Conservation (phyloP, 2,329 filamentous ascomycete genomes). For the Stagonosporopsis tanaceti region DNA sequence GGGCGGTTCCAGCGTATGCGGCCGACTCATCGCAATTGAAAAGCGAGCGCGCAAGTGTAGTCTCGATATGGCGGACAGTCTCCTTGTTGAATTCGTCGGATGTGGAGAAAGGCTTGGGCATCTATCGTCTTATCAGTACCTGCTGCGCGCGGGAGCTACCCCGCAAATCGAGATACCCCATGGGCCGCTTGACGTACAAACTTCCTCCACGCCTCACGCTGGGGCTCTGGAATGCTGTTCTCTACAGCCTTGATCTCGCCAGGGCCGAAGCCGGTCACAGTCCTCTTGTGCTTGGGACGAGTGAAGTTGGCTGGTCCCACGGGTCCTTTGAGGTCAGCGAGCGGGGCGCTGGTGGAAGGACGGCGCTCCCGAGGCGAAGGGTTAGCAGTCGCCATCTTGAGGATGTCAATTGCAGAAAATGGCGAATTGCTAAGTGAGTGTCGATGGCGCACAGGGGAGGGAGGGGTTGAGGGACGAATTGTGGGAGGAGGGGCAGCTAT, state of each 20-base stretch:
- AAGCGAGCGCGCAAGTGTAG: slow-evolving; percentile 90
- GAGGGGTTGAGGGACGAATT: slow-evolving; percentile 37
- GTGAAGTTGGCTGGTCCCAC: slow-evolving; percentile 81
- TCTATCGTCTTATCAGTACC: slow-evolving; percentile 52
- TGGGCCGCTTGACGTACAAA: slow-evolving; percentile 55
- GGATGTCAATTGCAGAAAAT: slow-evolving; percentile 40
- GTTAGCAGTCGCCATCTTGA: slow-evolving; percentile 41
- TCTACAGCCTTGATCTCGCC: slow-evolving; percentile 93
- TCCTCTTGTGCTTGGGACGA: slow-evolving; percentile 95
- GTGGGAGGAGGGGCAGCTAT: slow-evolving; percentile 16
- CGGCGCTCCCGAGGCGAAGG: slow-evolving; percentile 73
- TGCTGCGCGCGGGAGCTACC: slow-evolving; percentile 24
- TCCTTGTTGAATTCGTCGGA: slow-evolving; percentile 86
- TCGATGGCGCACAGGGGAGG: slow-evolving; percentile 34
- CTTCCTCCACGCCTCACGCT: slow-evolving; percentile 78
- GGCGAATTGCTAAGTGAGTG: slow-evolving; percentile 34
- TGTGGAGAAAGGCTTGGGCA: slow-evolving; percentile 73
- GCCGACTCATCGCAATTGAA: slow-evolving; percentile 98
- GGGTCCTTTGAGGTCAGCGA: slow-evolving; percentile 85
- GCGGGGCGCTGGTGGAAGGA: slow-evolving; percentile 81
- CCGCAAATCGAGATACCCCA: slow-evolving; percentile 20
- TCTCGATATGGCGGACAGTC: slow-evolving; percentile 93
- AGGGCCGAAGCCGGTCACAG: slow-evolving; percentile 91
- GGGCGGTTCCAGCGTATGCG: slow-evolving; percentile 86
- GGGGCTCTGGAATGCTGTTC: slow-evolving; percentile 86